Evolutionary conservation across 345 rosid genomes (phyloP), one percentile per base, ranked within the genome.

Genomic region (Euphorbia peplus): DNA sequence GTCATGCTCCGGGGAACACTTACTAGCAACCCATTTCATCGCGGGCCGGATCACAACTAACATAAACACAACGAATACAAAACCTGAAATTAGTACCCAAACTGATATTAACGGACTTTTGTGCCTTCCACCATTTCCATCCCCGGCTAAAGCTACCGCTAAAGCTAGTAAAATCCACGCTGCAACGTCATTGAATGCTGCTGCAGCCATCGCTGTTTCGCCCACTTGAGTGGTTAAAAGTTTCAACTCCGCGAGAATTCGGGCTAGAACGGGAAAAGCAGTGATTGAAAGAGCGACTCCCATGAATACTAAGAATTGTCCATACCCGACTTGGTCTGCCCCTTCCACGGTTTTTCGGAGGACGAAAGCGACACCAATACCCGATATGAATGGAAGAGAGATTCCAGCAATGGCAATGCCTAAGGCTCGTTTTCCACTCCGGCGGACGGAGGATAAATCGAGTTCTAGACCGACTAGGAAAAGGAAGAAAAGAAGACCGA

Each of bases 271-370:
- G 0, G 98, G 98, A 72, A 93, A 93, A 16, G 97, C 97, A 3
- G 98, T 93, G 79, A 93, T 89, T 9, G 98, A 93, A 70, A 93
- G 90, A 19, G 97, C 85, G 6, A 93, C 97, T n/a, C 96, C 96
- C 90, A 89, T 89, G 83, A 90, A 90, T 28, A 90, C 88, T 7
- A 90, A 67, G 78, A 83, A 90, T 52, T 83, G 90, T 0, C 75
- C 88, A 61, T 55, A 88, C 0, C 93, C 89, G 22, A 90, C 93
- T 69, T 73, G 63, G 16, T 81, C 79, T 12, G 78, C 81, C 0
- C 87, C 88, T 0, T 80, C 78, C 0, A 88, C 68, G 4, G 84
- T 69, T 18, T 69, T 83, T 0, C 92, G 78, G 60, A 90, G 84
- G 73, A 89, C 74, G 54, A 78, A 80, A 3, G 96, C 80, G 10